These are phyloP conservation scores for Umbelopsis sp. DNA, from an alignment of 192 early-diverging fungal species.

Conservation along the genomic window DNA sequence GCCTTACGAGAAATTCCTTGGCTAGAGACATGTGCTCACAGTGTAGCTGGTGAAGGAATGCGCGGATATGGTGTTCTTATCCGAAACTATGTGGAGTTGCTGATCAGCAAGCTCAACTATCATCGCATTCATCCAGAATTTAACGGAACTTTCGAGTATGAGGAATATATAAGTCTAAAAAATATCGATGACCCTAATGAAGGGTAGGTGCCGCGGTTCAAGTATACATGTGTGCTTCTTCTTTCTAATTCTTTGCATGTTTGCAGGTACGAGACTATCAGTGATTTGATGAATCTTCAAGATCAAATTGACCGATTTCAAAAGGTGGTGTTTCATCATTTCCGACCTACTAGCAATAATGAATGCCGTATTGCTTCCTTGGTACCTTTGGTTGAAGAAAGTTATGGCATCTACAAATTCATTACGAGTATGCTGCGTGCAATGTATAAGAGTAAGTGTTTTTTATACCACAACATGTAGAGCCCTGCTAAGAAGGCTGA, in stretches of 20 bases:
- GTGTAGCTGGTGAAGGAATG: constrained; percentile 51
- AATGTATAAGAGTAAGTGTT: constrained; percentile 81
- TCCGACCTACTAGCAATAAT: constrained; percentile 82
- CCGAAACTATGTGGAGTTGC: constrained; percentile 86
- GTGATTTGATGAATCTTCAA: constrained; percentile 88
- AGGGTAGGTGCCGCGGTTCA: constrained; percentile 57
- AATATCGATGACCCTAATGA: constrained; percentile 98
- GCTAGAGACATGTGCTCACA: constrained; percentile 74
- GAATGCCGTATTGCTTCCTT: constrained; percentile 95
- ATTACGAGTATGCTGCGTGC: constrained; percentile 93
- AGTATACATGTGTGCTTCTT: not conserved
- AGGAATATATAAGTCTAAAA: constrained; percentile 93
- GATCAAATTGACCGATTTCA: constrained; percentile 92
- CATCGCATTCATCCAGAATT: constrained; percentile 92
- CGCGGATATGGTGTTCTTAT: constrained; percentile 84
- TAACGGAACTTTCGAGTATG: constrained; percentile 94
- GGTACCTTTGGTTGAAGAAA: constrained; percentile 97
- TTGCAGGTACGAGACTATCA: constrained; percentile 91
- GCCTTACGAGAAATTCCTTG: constrained; percentile 78
- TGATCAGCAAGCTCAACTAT: constrained; percentile 90
- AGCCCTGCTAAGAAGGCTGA: not conserved
- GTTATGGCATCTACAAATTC: constrained; percentile 95
- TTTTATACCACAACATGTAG: constrained; percentile 8
- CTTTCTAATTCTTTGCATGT: not conserved
- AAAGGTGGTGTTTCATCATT: constrained; percentile 84